Evolutionary conservation across 441 rosid species (phyloP).

Genomic region (Omphalea diandra): DNA sequence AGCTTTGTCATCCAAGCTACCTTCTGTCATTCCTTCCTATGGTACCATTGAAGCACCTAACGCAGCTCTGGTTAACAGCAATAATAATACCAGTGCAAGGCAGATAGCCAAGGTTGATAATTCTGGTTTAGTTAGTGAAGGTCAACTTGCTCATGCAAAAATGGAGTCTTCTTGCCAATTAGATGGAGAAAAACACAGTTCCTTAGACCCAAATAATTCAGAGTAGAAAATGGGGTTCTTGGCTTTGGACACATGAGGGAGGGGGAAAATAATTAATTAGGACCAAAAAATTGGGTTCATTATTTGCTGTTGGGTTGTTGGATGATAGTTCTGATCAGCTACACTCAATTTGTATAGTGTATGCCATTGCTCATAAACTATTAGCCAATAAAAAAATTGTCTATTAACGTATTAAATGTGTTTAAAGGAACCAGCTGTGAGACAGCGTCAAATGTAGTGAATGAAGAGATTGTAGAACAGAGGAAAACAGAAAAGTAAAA

Average conservation of each 20-base stretch:
- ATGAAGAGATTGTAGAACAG: too few species aligned
- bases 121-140: constrained; percentile 19
- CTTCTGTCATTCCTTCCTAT: constrained; percentile 37
- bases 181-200: constrained; percentile 37
- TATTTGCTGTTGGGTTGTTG: constrained; percentile 9
- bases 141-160: constrained; percentile 25
- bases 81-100: constrained; percentile 7
- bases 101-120: constrained; percentile 26
- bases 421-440: background rate
- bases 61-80: constrained; percentile 24
- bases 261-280: constrained; percentile 29
- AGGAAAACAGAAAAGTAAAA: too few species aligned
- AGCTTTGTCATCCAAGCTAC: constrained; percentile 52
- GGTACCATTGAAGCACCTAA: constrained; percentile 29
- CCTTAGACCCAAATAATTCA: constrained; percentile 26
- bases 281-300: constrained; percentile 24
- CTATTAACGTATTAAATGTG: background rate
- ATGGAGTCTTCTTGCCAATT: constrained; percentile 33
- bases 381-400: background rate
- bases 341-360: constrained; percentile 5
- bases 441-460: too few species aligned
- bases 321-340: background rate
- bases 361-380: constrained; percentile 12
- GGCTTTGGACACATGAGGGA: constrained; percentile 32
- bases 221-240: constrained; percentile 18